Evolutionary conservation across 805 yeast genomes (phyloP).

Genomic region (Maudiozyma barnettii): DNA sequence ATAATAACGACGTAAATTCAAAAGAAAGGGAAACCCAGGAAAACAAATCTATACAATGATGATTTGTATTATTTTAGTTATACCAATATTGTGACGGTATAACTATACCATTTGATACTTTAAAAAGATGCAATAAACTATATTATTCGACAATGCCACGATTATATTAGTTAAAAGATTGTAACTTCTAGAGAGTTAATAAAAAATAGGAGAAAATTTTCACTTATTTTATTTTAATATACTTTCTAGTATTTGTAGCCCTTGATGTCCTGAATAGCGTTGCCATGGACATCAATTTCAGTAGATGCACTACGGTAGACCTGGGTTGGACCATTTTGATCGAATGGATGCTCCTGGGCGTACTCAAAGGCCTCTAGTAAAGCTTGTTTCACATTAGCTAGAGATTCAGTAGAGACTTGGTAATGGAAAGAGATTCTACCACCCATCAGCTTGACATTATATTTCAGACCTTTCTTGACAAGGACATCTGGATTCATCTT

Average conservation of each 20-base stretch:
- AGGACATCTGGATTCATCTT: slow-evolving; percentile 48
- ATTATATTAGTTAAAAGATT: not conserved
- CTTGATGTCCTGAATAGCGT: slow-evolving; percentile 24
- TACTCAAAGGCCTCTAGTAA: slow-evolving; percentile 46
- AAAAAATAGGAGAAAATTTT: not conserved
- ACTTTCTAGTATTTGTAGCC: slow-evolving; percentile 23
- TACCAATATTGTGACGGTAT: not conserved
- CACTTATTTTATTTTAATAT: not conserved
- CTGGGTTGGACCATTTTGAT: slow-evolving; percentile 39
- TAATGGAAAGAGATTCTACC: slow-evolving; percentile 76
- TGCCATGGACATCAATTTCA: slow-evolving; percentile 27
- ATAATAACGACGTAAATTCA: not conserved
- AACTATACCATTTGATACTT: not conserved
- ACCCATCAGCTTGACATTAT: slow-evolving; percentile 57
- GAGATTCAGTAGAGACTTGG: slow-evolving; percentile 46
- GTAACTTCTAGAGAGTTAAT: not conserved
- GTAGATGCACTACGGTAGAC: slow-evolving; percentile 35
- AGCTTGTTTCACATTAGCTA: slow-evolving; percentile 50
- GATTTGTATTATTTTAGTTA: not conserved
- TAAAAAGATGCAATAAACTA: slow-evolving; percentile 1
- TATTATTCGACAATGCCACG: slow-evolving; percentile 19
- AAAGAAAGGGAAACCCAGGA: not conserved
- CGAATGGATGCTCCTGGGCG: slow-evolving; percentile 45
- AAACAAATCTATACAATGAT: not conserved
- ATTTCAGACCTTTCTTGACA: slow-evolving; percentile 43